Conservation (phyloP, 257 asterid genomes). For the Ballota nigra region DNA sequence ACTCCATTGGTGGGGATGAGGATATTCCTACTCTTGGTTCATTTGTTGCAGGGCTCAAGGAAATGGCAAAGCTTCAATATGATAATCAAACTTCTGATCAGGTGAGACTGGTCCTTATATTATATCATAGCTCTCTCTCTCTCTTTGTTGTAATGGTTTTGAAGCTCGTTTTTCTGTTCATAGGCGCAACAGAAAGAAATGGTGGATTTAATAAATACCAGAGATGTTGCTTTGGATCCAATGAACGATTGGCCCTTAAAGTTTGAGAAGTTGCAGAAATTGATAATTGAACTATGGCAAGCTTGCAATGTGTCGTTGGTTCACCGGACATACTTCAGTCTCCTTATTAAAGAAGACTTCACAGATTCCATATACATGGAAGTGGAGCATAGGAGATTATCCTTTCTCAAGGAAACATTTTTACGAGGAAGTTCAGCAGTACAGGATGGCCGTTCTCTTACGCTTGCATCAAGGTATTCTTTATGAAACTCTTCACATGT, state of each 20-base stretch:
- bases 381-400: constrained; percentile 64
- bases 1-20: constrained; percentile 56
- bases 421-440: constrained; percentile 43
- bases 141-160: not conserved
- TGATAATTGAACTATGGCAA: constrained; percentile 65
- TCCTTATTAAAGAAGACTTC: constrained; percentile 59
- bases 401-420: constrained; percentile 60
- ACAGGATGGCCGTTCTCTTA: constrained; percentile 46
- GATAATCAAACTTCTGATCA: constrained; percentile 45
- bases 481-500: not conserved
- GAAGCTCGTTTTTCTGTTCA: not conserved
- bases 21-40: constrained; percentile 90
- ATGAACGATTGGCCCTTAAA: constrained; percentile 49
- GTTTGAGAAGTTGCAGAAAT: constrained; percentile 56
- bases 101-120: constrained; percentile 43
- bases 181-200: constrained; percentile 34
- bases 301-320: constrained; percentile 59
- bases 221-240: constrained; percentile 32
- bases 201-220: constrained; percentile 18
- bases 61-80: constrained; percentile 80
- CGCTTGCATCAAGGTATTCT: constrained; percentile 47
- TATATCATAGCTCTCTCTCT: not conserved
- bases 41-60: constrained; percentile 92
- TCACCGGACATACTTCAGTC: constrained; percentile 68
- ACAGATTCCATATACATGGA: constrained; percentile 69